These are phyloP conservation scores for Penicillium longicatenatum DNA, from an alignment of 495 filamentous ascomycete species.

Conservation along the genomic window DNA sequence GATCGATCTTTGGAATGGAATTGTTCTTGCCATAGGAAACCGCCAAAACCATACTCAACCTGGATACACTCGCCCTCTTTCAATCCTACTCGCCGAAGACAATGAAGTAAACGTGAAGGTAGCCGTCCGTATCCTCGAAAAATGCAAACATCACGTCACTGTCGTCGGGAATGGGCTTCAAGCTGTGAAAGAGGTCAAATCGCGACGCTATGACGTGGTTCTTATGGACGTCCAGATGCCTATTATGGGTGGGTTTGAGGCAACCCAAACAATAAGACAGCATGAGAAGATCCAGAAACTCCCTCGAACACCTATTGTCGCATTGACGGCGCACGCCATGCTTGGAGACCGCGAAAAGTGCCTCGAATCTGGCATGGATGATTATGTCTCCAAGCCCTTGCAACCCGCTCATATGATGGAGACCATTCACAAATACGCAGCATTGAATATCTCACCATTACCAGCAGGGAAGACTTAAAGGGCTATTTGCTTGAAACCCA, in stretches of 20 bases:
- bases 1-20: constrained; percentile 89
- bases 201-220: constrained; percentile 66
- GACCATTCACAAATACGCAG: constrained; percentile 64
- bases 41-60: constrained; percentile 77
- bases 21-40: constrained; percentile 90
- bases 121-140: constrained; percentile 70
- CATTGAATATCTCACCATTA: constrained; percentile 18
- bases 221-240: constrained; percentile 91
- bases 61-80: constrained; percentile 85
- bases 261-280: constrained; percentile 70
- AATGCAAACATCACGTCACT: constrained; percentile 70
- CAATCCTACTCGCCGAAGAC: constrained; percentile 85
- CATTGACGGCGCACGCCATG: constrained; percentile 81
- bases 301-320: constrained; percentile 68
- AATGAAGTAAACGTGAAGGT: constrained; percentile 82
- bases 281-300: constrained; percentile 53
- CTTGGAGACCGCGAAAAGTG: constrained; percentile 82
- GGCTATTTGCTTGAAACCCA: neutral
- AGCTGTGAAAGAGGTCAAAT: constrained; percentile 65
- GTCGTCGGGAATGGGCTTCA: constrained; percentile 77
- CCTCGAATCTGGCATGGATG: constrained; percentile 76
- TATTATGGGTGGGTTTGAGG: constrained; percentile 75
- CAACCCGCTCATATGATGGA: constrained; percentile 67
- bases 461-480: neutral
- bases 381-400: constrained; percentile 80